Percentiles rank a stretch among this genome's conserved stretches.
phyloP scores from a whole-genome alignment of 1,139 yeast genomes.

The Yamadazyma friedrichii region DNA sequence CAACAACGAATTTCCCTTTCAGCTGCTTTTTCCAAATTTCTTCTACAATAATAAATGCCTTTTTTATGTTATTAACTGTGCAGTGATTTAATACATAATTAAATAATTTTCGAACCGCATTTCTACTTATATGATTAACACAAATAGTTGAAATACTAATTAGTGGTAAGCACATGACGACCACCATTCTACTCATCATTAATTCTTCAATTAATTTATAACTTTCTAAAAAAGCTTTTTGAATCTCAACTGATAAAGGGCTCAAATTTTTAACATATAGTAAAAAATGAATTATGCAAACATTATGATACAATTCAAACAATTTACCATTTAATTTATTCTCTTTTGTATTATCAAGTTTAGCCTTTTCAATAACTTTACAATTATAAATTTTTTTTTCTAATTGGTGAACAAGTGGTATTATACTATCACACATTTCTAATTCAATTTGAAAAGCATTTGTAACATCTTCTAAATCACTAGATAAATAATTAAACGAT shows the following conservation, averaged over 20 bases:
- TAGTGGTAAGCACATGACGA: conserved; percentile 15
- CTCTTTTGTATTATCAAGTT: conserved; percentile 1
- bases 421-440: conserved; percentile 1
- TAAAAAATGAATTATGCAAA: conserved; percentile 9
- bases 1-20: conserved; percentile 19
- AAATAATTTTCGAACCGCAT: not conserved
- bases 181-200: conserved; percentile 10
- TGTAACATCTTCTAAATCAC: not conserved
- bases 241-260: conserved; percentile 8
- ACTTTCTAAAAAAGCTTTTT: conserved; percentile 3
- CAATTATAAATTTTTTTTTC: not conserved
- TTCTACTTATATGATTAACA: conserved; percentile 18
- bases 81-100: conserved; percentile 15
- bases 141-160: conserved; percentile 24
- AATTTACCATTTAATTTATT: conserved; percentile 6
- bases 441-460: conserved; percentile 1
- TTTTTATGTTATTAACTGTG: conserved; percentile 19
- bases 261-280: conserved; percentile 9
- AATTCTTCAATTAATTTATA: conserved; percentile 8
- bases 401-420: not conserved
- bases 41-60: conserved; percentile 17
- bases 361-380: not conserved
- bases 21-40: conserved; percentile 26
- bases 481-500: not conserved
- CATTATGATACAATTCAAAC: conserved; percentile 6